These are phyloP conservation scores for Harringtonia lauricola DNA, from an alignment of 2,329 filamentous ascomycete genomes.

Conservation along the genomic window DNA sequence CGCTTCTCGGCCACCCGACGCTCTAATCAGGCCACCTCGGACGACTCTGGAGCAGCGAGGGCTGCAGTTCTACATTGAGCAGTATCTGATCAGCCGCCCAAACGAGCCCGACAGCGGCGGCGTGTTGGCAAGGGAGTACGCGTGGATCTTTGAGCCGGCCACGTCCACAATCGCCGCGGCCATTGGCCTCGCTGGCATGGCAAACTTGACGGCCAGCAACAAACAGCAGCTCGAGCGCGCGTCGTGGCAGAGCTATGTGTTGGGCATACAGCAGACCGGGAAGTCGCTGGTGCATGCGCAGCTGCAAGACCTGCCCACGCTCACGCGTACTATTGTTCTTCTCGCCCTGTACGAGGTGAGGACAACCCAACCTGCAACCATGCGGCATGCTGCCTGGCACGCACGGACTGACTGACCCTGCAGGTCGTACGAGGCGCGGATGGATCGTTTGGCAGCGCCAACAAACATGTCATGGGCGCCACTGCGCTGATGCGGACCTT, in stretches of 20 bases:
- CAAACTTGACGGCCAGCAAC: constrained; percentile 39
- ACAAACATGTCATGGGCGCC: constrained; percentile 48
- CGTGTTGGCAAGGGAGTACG: constrained; percentile 19
- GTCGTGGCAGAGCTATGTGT: constrained; percentile 41
- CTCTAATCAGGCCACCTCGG: constrained; percentile 23
- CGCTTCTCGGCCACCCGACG: not conserved
- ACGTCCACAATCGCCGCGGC: constrained; percentile 41
- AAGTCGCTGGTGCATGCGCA: constrained; percentile 25
- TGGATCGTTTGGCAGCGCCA: constrained; percentile 37
- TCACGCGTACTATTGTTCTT: constrained; percentile 42
- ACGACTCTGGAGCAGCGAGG: constrained; percentile 34
- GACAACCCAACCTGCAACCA: not conserved
- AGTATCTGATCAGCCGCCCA: constrained; percentile 39
- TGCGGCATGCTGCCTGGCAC: not conserved
- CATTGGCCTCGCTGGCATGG: constrained; percentile 46
- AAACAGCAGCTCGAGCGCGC: constrained; percentile 32
- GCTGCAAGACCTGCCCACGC: constrained; percentile 26
- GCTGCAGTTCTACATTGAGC: constrained; percentile 38
- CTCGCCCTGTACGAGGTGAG: constrained; percentile 51
- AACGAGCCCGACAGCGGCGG: constrained; percentile 31
- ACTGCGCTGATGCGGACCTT: constrained; percentile 42
- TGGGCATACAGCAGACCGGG: constrained; percentile 37
- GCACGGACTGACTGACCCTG: not conserved
- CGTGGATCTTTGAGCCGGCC: constrained; percentile 26
- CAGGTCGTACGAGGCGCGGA: constrained; percentile 35